Base-by-base conservation (phyloP, 2,329 filamentous ascomycete genomes). In the Aspergillus novofumigatus region DNA sequence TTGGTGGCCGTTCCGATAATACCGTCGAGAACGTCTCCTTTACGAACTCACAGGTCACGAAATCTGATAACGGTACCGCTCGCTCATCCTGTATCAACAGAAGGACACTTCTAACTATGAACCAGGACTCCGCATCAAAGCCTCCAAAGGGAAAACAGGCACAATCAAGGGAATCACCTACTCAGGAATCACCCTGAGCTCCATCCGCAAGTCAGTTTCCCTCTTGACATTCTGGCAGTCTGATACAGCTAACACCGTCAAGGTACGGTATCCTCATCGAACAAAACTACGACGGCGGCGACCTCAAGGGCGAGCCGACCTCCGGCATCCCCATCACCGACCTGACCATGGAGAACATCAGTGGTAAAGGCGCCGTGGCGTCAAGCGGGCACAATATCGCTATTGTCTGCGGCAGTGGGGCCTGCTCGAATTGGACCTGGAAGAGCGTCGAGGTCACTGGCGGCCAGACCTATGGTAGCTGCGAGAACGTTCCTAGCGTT, bases 211-310 rank as follows among this genome's bases (percentile, higher is more conserved):
- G 49, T 59, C 5, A 20, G 32, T n/a, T 38, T 14, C 6, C 14
- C 14, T 32, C 5, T 2, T n/a, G n/a, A n/a, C n/a, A n/a, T n/a
- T n/a, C n/a, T n/a, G n/a, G 4, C 14, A 38, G 23, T 29, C 2
- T 10, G 9, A 32, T 0, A 4, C 11, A 38, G 14, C 32, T 38
- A 38, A 38, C 32, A 38, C 5, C 14, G 2, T 6, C 32, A 38
- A 38, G 32, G 14, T 84, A 84, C 66, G 82, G 81, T 32, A 79
- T 86, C 57, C 60, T 69, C 25, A 64, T 69, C 50, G 60, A 85
- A 69, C 83, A 86, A 72, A 81, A 84, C 66, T 84, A 84, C 65
- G 69, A 77, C 59, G 77, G 77, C 58, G 77, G 77, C 48, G 74
- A 74, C 45, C 74, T 73, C 3, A 72, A 38, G 14, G 32, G 32